Evolutionary conservation across 108 stramenopile species (phyloP), one percentile per base, ranked within the genome.

Genomic region (Pseudonitzschia multiseries): DNA sequence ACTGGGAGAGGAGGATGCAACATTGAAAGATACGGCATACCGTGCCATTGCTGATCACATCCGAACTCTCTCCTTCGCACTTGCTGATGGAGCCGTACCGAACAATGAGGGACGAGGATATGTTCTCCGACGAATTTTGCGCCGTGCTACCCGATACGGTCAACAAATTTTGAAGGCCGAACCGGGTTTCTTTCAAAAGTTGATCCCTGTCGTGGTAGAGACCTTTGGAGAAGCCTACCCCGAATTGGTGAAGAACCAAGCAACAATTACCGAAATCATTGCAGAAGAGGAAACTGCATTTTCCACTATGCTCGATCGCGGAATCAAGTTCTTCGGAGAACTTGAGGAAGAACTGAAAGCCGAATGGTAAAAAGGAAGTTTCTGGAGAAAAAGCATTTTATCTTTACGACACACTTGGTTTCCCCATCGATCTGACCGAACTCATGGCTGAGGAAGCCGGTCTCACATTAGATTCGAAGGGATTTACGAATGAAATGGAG

Each of bases 11-110:
- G 96, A 96, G 21, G 99, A 99, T 82, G 69, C 43, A 0, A 84
- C 81, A 15, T 78, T 89, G 68, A 78, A 86, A 68, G 98, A 99
- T 85, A 99, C 96, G 71, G 99, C 99, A 36, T 99, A 99, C 78
- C 87, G 99, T 13, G 99, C 96, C 43, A 89, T 98, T 59, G 97
- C 97, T 52, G 99, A 99, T 87, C 99, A 99, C 75, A 96, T 94
- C 32, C 86, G 99, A 28, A 97, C 97, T 6, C 83, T 99, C 41
- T 80, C 83, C 5, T 97, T 98, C 72, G 99, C 99, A 53, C 87
- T 99, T 83, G 93, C 97, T 22, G 99, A 99, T 84, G 99, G 99
- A 8, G 96, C 94, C 26, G 88, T 93, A 40, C 97, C 97, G 8
- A 94, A 85, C 71, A 98, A 96, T 79, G 98, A 98, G 70, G 99